These are phyloP conservation scores for Coniochaeta sp. DNA, from an alignment of 2,329 filamentous ascomycete species.

Conservation along the genomic window DNA sequence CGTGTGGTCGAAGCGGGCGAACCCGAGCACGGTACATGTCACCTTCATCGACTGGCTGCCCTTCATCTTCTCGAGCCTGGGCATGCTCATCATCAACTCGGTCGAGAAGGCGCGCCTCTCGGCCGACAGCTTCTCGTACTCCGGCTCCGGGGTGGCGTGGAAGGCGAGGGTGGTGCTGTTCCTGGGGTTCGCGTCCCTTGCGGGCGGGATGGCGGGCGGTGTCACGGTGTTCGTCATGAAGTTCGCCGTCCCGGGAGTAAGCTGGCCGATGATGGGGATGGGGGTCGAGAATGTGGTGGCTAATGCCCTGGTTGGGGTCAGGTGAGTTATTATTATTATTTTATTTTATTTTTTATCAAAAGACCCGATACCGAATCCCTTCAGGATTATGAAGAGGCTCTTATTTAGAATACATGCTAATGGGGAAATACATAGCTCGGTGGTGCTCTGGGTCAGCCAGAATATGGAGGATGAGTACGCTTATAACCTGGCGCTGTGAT, in stretches of 20 bases:
- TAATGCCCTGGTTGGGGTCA: slow-evolving; percentile 56
- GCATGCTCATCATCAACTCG: slow-evolving; percentile 66
- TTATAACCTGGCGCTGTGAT: slow-evolving; percentile 56
- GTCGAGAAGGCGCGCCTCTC: slow-evolving; percentile 60
- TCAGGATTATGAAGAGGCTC: too few species aligned
- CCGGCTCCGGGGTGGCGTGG: slow-evolving; percentile 57
- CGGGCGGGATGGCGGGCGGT: slow-evolving; percentile 61
- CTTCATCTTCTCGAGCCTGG: slow-evolving; percentile 57
- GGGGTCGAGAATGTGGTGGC: slow-evolving; percentile 60
- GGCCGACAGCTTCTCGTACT: slow-evolving; percentile 56
- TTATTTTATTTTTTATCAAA: too few species aligned
- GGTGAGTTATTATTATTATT: slow-evolving; percentile 27
- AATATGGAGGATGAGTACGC: slow-evolving; percentile 69
- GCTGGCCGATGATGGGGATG: slow-evolving; percentile 56
- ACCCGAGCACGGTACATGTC: slow-evolving; percentile 55
- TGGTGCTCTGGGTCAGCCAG: slow-evolving; percentile 62
- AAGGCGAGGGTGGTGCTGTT: slow-evolving; percentile 63
- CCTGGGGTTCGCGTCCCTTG: slow-evolving; percentile 57
- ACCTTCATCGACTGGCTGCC: slow-evolving; percentile 65
- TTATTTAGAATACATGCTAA: slow-evolving; percentile 8
- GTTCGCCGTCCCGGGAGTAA: slow-evolving; percentile 49
- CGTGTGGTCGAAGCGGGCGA: slow-evolving; percentile 58
- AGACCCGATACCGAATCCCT: too few species aligned
- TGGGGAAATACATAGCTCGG: slow-evolving; percentile 36
- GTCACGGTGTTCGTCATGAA: slow-evolving; percentile 63